phyloP scores from a whole-genome alignment of 176 grass and related monocot genomes.

The Zea mays region DNA sequence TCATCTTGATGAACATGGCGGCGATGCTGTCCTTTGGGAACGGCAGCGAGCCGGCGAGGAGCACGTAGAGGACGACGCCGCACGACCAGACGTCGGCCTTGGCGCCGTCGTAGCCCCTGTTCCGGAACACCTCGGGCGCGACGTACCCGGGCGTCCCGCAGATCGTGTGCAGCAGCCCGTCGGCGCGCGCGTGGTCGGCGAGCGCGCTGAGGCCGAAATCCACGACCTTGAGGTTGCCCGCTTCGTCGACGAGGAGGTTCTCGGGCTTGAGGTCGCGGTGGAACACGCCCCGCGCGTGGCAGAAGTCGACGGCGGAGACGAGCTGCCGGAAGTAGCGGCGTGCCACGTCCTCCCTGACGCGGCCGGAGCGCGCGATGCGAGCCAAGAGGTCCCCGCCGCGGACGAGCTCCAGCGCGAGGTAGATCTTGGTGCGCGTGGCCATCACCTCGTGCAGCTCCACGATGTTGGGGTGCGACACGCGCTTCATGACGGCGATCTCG shows the following conservation, averaged over 20 bases:
- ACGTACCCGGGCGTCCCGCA: slow-evolving; percentile 93
- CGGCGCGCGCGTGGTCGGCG: slow-evolving; percentile 61
- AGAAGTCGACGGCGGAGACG: slow-evolving; percentile 77
- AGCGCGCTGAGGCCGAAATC: slow-evolving; percentile 91
- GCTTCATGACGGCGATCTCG: slow-evolving; percentile 86
- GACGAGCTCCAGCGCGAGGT: slow-evolving; percentile 95
- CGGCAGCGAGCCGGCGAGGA: slow-evolving; percentile 80
- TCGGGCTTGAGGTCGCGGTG: slow-evolving; percentile 97
- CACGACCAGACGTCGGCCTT: slow-evolving; percentile 94
- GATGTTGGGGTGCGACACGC: slow-evolving; percentile 87
- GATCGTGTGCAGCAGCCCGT: slow-evolving; percentile 93
- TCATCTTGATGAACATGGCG: slow-evolving; percentile 78
- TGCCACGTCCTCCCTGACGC: slow-evolving; percentile 73
- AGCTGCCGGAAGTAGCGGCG: slow-evolving; percentile 88
- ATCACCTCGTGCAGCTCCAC: slow-evolving; percentile 91
- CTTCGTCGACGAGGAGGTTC: slow-evolving; percentile 85
- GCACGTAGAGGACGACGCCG: slow-evolving; percentile 89
- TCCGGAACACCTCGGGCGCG: slow-evolving; percentile 79
- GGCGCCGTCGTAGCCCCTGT: slow-evolving; percentile 85
- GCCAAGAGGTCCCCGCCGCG: slow-evolving; percentile 86
- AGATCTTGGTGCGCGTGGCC: slow-evolving; percentile 94
- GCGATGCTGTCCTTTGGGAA: slow-evolving; percentile 80
- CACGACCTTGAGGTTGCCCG: slow-evolving; percentile 83
- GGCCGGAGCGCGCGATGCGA: slow-evolving; percentile 50
- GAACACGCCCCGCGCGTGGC: slow-evolving; percentile 84